These are phyloP conservation scores for Eucalyptus albens DNA, from an alignment of 345 rosid genomes.

Conservation along the genomic window DNA sequence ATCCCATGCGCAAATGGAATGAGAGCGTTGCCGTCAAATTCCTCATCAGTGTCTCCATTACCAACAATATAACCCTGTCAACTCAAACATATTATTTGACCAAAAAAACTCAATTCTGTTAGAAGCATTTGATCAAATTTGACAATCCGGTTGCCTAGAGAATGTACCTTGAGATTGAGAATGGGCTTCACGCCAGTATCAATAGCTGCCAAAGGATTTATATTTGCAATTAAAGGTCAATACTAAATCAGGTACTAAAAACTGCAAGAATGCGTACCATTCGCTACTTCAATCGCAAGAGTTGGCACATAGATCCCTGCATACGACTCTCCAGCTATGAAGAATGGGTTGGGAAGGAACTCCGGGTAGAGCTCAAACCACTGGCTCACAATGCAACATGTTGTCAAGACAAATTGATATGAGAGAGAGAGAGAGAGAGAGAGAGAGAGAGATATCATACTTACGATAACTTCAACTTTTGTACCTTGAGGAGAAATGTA, in stretches of 20 bases:
- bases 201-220: constrained; percentile 31
- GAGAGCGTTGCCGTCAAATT: constrained; percentile 75
- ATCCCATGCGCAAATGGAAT: constrained; percentile 90
- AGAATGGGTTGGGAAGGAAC: constrained; percentile 71
- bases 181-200: constrained; percentile 42
- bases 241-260: background rate
- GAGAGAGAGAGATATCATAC: background rate
- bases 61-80: constrained; percentile 88
- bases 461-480: background rate
- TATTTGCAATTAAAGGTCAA: background rate
- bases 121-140: background rate
- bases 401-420: background rate
- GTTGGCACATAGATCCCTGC: constrained; percentile 90
- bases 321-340: constrained; percentile 85
- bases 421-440: background rate
- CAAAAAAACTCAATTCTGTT: background rate
- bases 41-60: constrained; percentile 74
- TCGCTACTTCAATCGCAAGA: constrained; percentile 58
- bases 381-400: constrained; percentile 8
- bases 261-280: constrained; percentile 26
- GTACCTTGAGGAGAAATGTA: constrained; percentile 61
- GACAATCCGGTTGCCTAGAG: background rate
- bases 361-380: constrained; percentile 83
- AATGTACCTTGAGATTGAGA: constrained; percentile 59
- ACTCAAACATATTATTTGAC: background rate